A percentile compares a stretch with the other conserved stretches of the same genome.
These are phyloP conservation scores for Globisporangium heterothallicum DNA, from an alignment of 352 stramenopile species.

Conservation along the genomic window DNA sequence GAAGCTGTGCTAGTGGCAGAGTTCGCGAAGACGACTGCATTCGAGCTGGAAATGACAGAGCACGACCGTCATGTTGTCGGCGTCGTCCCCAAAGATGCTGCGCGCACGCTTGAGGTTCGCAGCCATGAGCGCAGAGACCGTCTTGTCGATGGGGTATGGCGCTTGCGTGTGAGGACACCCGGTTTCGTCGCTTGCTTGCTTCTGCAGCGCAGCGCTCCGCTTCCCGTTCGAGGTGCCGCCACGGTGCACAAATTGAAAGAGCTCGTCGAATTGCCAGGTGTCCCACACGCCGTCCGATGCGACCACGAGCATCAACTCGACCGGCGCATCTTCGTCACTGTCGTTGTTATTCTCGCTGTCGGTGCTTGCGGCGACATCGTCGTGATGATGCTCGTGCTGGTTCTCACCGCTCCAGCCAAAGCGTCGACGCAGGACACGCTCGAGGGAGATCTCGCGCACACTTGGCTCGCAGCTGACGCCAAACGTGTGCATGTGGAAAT, in stretches of 20 bases:
- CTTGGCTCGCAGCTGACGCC: constrained; percentile 66
- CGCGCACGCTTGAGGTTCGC: constrained; percentile 56
- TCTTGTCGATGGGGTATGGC: constrained; percentile 20
- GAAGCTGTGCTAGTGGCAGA: constrained; percentile 2
- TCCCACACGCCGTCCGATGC: constrained; percentile 87
- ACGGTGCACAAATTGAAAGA: constrained; percentile 36
- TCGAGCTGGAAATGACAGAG: constrained; percentile 47
- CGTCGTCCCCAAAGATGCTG: constrained; percentile 71
- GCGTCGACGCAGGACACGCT: constrained; percentile 23
- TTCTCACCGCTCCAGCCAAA: constrained; percentile 11
- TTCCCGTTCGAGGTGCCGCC: constrained; percentile 3
- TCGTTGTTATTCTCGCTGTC: constrained; percentile 17
- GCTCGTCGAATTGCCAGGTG: constrained; percentile 83
- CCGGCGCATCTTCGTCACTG: constrained; percentile 4
- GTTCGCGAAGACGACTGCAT: too few relatives aligned
- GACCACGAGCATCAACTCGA: constrained; percentile 54
- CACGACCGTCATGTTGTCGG: constrained; percentile 88
- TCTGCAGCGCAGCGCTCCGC: not conserved
- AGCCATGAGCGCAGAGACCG: constrained; percentile 43
- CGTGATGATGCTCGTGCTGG: constrained; percentile 12
- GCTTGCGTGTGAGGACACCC: not conserved
- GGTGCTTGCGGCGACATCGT: constrained; percentile 13
- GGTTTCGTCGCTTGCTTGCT: not conserved
- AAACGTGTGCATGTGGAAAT: constrained; percentile 87
- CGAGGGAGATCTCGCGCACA: constrained; percentile 45